These are phyloP conservation scores for Cinnamomum micranthum DNA, from an alignment of 164 flowering plant species.

Conservation along the genomic window DNA sequence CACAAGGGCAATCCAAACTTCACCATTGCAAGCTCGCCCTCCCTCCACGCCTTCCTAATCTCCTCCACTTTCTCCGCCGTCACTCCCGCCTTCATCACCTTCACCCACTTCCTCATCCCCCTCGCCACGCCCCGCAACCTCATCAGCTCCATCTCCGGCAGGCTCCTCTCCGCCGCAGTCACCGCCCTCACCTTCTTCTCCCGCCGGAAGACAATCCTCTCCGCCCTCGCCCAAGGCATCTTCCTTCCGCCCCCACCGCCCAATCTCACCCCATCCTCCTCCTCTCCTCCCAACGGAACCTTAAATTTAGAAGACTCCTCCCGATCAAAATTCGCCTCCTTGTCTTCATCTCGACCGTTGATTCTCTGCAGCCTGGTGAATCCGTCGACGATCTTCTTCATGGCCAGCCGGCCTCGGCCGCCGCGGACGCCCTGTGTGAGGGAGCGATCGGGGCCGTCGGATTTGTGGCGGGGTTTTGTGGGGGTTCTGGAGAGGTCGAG, in stretches of 20 bases:
- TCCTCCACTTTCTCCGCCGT: slow-evolving; percentile 63
- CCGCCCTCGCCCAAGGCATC: slow-evolving; percentile 71
- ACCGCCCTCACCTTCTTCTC: slow-evolving; percentile 50
- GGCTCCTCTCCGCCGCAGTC: slow-evolving; percentile 52
- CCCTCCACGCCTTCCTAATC: slow-evolving; percentile 54
- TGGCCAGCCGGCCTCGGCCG: slow-evolving; percentile 56
- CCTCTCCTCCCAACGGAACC: slow-evolving; percentile 22
- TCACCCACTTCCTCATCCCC: slow-evolving; percentile 73
- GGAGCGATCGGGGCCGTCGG: slow-evolving; percentile 13
- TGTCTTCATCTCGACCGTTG: slow-evolving; percentile 3
- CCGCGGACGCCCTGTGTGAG: slow-evolving; percentile 51
- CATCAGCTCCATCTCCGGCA: slow-evolving; percentile 46
- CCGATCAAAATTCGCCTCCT: background rate
- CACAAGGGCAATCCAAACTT: slow-evolving; percentile 78
- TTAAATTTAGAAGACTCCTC: slow-evolving; percentile 20
- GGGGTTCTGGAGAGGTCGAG: slow-evolving; percentile 31
- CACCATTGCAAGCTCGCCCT: slow-evolving; percentile 71
- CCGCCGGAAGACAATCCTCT: slow-evolving; percentile 46
- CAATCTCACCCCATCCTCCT: slow-evolving; percentile 13
- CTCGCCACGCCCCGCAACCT: slow-evolving; percentile 66
- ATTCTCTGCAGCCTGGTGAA: slow-evolving; percentile 42
- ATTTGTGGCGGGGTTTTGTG: slow-evolving; percentile 9
- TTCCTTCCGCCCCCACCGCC: slow-evolving; percentile 10
- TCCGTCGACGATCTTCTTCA: slow-evolving; percentile 43
- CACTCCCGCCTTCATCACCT: slow-evolving; percentile 85